Percentiles rank a stretch among this genome's conserved stretches.
phyloP scores from a whole-genome alignment of 495 filamentous ascomycete genomes.

The Poronia punctata region DNA sequence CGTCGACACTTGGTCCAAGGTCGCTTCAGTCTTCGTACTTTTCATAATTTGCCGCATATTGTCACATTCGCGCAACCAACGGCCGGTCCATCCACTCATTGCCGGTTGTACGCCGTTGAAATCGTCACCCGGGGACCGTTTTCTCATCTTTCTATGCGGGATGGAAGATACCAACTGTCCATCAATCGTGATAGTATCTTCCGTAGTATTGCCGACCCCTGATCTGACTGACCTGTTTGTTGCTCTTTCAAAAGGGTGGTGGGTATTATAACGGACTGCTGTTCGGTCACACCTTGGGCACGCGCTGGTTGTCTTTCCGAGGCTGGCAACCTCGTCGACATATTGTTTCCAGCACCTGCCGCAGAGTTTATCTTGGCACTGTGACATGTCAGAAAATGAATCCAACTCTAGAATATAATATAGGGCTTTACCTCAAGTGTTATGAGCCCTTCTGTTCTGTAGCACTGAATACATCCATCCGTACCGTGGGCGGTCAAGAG shows the following conservation, averaged over 20 bases:
- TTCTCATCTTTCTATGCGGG: background rate
- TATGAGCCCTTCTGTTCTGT: background rate
- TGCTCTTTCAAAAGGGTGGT: no score
- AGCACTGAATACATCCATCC: background rate
- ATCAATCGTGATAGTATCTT: no score
- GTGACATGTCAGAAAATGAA: no score
- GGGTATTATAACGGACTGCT: no score
- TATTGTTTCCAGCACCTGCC: no score
- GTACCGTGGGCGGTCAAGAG: background rate
- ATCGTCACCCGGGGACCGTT: slow-evolving; percentile 2
- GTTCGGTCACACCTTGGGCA: no score
- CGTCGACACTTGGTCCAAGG: slow-evolving; percentile 17
- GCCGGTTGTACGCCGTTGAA: background rate
- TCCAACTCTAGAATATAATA: no score
- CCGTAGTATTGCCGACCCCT: no score
- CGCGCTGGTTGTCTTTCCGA: no score
- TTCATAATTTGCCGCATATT: slow-evolving; percentile 5
- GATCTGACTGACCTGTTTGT: no score
- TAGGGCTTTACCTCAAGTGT: background rate
- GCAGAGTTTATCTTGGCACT: no score
- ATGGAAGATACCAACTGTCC: background rate
- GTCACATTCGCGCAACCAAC: background rate
- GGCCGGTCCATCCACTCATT: background rate
- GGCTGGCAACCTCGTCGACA: no score
- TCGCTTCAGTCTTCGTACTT: slow-evolving; percentile 20